Conservation (phyloP, 2,329 filamentous ascomycete species). For the Penicillium verrucosum region DNA sequence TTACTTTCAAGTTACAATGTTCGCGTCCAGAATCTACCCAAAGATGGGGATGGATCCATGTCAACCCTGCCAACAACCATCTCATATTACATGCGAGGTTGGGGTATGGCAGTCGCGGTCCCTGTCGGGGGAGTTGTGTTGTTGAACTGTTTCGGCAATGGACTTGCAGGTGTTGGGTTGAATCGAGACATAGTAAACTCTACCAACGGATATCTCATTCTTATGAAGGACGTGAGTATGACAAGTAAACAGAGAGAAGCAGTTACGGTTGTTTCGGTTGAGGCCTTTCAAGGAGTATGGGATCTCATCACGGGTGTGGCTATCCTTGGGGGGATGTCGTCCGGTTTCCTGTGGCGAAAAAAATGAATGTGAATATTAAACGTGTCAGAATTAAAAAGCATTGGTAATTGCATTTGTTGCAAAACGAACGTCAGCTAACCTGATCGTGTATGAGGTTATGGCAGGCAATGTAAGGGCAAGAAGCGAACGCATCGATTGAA, state of each 20-base stretch:
- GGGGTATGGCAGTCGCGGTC: constrained; percentile 48
- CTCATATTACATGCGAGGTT: constrained; percentile 24
- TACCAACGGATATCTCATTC: constrained; percentile 13
- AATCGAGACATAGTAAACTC: constrained; percentile 12
- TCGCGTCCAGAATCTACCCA: constrained; percentile 38
- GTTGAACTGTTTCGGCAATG: constrained; percentile 38
- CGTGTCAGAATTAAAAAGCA: neutral
- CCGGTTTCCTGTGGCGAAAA: constrained; percentile 19
- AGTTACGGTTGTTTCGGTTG: constrained; percentile 16
- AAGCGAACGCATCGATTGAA: neutral
- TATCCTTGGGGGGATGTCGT: constrained; percentile 25
- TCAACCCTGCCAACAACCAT: constrained; percentile 16
- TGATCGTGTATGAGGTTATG: neutral
- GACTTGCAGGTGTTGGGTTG: constrained; percentile 20
- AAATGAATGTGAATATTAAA: neutral
- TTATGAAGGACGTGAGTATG: constrained; percentile 19
- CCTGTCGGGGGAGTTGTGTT: constrained; percentile 42
- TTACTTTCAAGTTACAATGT: constrained; percentile 43
- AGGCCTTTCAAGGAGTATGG: constrained; percentile 28
- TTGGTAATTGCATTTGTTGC: neutral
- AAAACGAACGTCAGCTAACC: neutral
- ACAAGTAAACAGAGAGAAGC: constrained; percentile 9
- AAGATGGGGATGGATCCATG: constrained; percentile 40
- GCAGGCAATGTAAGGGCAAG: neutral
- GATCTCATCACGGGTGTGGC: constrained; percentile 26